A percentile compares a stretch with the other conserved stretches of the same genome.
Evolutionary conservation across 2,329 filamentous ascomycete species (phyloP).

Genomic region (Penicillium sp.): DNA sequence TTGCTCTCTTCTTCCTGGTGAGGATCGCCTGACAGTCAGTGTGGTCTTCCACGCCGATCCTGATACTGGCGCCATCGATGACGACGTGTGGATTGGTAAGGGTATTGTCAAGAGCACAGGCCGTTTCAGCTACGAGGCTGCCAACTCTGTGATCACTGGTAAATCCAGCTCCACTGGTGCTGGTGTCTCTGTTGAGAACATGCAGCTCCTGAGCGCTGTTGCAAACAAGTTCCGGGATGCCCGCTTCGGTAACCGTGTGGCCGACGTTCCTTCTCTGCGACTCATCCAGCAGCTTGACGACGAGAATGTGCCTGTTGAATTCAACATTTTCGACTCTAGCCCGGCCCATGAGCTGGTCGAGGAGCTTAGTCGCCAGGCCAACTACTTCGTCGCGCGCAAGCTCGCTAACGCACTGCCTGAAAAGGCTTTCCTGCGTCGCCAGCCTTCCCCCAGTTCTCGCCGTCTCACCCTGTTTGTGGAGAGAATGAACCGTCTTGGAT

Average conservation of each 20-base stretch:
- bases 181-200: slow-evolving; percentile 71
- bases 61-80: slow-evolving; percentile 79
- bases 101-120: slow-evolving; percentile 89
- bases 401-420: slow-evolving; percentile 79
- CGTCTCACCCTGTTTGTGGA: slow-evolving; percentile 90
- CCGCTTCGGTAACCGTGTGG: slow-evolving; percentile 78
- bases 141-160: slow-evolving; percentile 78
- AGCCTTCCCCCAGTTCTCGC: slow-evolving; percentile 81
- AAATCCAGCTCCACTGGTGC: slow-evolving; percentile 65
- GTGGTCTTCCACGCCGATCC: slow-evolving; percentile 91
- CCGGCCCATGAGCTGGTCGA: slow-evolving; percentile 91
- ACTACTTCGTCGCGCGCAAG: slow-evolving; percentile 85
- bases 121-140: slow-evolving; percentile 81
- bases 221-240: slow-evolving; percentile 89
- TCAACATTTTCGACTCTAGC: slow-evolving; percentile 93
- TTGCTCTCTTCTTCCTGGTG: slow-evolving; percentile 82
- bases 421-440: slow-evolving; percentile 88
- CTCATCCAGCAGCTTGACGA: slow-evolving; percentile 94
- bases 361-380: slow-evolving; percentile 92
- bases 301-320: slow-evolving; percentile 94
- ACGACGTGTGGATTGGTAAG: slow-evolving; percentile 92
- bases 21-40: slow-evolving; percentile 89
- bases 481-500: slow-evolving; percentile 88
- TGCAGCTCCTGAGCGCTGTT: slow-evolving; percentile 78
- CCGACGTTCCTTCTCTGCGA: slow-evolving; percentile 81